Evolutionary conservation across 2,329 filamentous ascomycete genomes (phyloP).

Genomic region (Arthrinium phaeospermum): DNA sequence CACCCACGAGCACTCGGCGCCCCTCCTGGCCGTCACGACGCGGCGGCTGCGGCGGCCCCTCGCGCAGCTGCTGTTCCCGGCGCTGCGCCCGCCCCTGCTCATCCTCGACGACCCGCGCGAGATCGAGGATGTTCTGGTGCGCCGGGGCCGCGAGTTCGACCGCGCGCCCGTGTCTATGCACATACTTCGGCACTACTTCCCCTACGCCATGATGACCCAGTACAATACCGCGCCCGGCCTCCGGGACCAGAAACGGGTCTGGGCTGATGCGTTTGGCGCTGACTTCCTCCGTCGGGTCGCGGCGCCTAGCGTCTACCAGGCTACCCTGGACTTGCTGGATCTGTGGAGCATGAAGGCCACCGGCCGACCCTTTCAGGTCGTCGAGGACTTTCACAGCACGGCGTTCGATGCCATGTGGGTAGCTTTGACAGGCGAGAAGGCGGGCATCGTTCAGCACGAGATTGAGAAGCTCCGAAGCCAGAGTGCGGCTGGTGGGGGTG

Average conservation of each 20-base stretch:
- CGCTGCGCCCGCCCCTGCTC: not conserved
- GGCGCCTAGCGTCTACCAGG: not conserved
- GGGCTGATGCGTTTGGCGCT: constrained; percentile 28
- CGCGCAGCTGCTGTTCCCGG: not conserved
- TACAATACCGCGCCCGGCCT: constrained; percentile 21
- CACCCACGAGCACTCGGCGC: not conserved
- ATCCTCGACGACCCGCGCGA: constrained; percentile 26
- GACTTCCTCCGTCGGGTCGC: constrained; percentile 27
- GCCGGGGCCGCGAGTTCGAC: constrained; percentile 28
- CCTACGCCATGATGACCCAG: constrained; percentile 24
- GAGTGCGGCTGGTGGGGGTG: no score
- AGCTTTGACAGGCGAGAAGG: not conserved
- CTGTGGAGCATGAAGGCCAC: not conserved
- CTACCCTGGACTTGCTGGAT: not conserved
- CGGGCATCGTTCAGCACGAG: not conserved
- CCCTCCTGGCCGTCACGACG: not conserved
- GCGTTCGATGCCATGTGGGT: not conserved
- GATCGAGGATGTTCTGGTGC: constrained; percentile 23
- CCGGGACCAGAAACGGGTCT: constrained; percentile 25
- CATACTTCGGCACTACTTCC: not conserved
- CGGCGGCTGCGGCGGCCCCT: not conserved
- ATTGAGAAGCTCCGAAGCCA: not conserved
- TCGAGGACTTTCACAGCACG: not conserved
- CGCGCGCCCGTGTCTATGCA: not conserved
- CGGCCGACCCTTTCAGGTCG: not conserved